These are phyloP conservation scores for Aschersonia sp. DNA, from an alignment of 2,329 filamentous ascomycete species.

Conservation along the genomic window DNA sequence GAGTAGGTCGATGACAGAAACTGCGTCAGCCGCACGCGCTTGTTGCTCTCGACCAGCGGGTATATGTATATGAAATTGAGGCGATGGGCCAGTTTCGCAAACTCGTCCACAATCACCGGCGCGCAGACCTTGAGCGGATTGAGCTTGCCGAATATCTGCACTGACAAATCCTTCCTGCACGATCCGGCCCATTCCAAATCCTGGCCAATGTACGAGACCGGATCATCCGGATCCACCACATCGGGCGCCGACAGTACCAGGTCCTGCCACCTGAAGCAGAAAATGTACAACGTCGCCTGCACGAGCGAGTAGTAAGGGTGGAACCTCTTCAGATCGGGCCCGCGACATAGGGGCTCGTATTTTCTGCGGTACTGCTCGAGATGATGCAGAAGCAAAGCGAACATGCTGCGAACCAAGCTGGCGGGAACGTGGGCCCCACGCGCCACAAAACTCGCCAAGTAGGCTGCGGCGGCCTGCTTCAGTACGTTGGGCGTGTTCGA, in stretches of 20 bases:
- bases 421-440: constrained; percentile 70
- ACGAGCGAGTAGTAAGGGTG: constrained; percentile 74
- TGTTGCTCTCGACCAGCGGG: constrained; percentile 79
- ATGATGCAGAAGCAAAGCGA: constrained; percentile 62
- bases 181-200: constrained; percentile 67
- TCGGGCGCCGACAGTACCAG: constrained; percentile 52
- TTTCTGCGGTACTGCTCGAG: constrained; percentile 60
- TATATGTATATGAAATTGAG: constrained; percentile 84
- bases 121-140: constrained; percentile 95
- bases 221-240: constrained; percentile 46
- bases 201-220: constrained; percentile 45
- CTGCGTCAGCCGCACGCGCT: constrained; percentile 67
- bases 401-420: constrained; percentile 67
- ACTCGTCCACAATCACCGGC: constrained; percentile 78
- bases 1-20: constrained; percentile 45
- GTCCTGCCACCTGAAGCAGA: constrained; percentile 96
- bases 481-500: constrained; percentile 55
- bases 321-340: constrained; percentile 74
- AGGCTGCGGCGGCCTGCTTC: constrained; percentile 76
- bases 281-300: constrained; percentile 87
- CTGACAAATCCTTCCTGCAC: constrained; percentile 58
- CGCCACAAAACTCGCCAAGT: constrained; percentile 87
- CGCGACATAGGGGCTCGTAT: constrained; percentile 61
- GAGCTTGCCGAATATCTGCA: constrained; percentile 72
- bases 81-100: constrained; percentile 74